Percentiles rank a stretch among this genome's conserved stretches.
Conservation (phyloP, 495 filamentous ascomycete species). For the Neurospora tetraspora region DNA sequence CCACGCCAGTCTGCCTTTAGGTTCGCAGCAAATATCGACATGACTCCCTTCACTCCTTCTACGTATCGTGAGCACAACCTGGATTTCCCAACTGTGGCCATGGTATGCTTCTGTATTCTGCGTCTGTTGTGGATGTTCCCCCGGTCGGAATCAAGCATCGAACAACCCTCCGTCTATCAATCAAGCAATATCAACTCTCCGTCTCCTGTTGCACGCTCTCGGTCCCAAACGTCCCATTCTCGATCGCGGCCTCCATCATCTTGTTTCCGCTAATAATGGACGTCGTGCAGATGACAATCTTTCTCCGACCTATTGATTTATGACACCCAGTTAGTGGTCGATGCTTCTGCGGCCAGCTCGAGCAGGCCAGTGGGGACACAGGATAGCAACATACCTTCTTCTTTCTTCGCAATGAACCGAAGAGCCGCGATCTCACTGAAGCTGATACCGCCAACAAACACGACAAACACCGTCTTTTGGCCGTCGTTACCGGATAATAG, state of each 20-base stretch:
- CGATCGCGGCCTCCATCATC: constrained; percentile 83
- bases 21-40: constrained; percentile 5
- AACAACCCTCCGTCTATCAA: neutral
- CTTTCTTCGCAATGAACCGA: constrained; percentile 78
- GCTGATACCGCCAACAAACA: constrained; percentile 89
- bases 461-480: constrained; percentile 80
- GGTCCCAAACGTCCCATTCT: constrained; percentile 55
- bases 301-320: constrained; percentile 44
- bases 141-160: neutral
- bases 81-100: neutral
- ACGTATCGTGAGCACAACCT: neutral
- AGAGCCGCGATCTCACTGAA: constrained; percentile 94
- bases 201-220: constrained; percentile 8
- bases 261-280: constrained; percentile 80
- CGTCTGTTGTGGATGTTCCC: neutral
- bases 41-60: neutral
- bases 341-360: neutral
- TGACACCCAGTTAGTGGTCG: constrained; percentile 6
- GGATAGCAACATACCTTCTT: constrained; percentile 50
- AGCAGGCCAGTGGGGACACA: neutral
- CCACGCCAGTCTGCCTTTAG: constrained; percentile 2
- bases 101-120: neutral
- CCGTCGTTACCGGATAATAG: constrained; percentile 63
- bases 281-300: constrained; percentile 87
- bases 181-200: neutral